Base-by-base conservation (phyloP, 768 basidiomycete species). In the Russula compacta region DNA sequence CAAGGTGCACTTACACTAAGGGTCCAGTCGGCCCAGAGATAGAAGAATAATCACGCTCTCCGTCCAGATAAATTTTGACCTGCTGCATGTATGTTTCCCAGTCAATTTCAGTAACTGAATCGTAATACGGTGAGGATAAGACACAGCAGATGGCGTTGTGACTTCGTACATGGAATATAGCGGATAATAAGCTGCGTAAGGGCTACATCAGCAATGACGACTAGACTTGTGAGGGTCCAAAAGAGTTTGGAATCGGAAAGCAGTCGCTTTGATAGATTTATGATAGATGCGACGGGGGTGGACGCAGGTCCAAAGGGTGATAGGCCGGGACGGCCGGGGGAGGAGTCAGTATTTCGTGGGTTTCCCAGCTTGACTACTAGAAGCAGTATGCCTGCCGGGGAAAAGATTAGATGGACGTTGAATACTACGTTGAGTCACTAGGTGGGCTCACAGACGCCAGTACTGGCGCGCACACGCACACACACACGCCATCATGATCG, bases 21-120 rank as follows among this genome's bases (percentile, higher is more conserved):
- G 89, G 92, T 15, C 97, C 97, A 6, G 93, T 97, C 2, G 93
- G 94, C 0, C 97, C 97, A 58, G 81, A 77, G 53, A 99, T 87
- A 61, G 77, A 72, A 12, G 82, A 78, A 70, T 99, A 99, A 69
- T 94, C 82, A 50, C 86, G 78, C 71, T 95, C 87, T 38, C 94
- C 94, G 57, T 83, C 81, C 50, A 89, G 67, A 74, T 90, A 93
- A 44, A 87, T 71, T 58, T 86, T 79, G 1, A 89, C 81, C 56
- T 98, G 97, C 55, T 86, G 76, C 84, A 98, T 92, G 70, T 99
- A 99, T 0, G 97, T 98, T 69, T 86, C 81, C 85, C 92, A 98
- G 74, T 99, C 97, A 68, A 99, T 99, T 74, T 99, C 95, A 11
- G 97, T 98, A 75, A 95, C 95, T 98, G 76, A 53, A 55, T 67